Base-by-base conservation (phyloP, 768 basidiomycete species). In the Psilocybe tampanensis region DNA sequence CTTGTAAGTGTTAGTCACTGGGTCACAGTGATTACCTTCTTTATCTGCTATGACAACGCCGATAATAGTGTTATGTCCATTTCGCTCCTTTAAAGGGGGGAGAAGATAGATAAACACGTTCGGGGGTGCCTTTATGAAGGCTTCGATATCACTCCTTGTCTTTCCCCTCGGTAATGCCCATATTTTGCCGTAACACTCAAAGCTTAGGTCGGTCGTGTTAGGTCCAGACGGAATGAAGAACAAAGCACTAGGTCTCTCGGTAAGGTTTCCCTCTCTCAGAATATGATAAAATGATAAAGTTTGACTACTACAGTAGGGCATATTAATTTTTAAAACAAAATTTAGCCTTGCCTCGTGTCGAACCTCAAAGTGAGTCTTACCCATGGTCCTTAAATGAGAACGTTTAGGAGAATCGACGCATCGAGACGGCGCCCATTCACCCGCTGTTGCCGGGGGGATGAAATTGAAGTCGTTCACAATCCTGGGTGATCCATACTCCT, bases 301-400 rank as follows among this genome's bases (percentile, higher is more conserved):
- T 42, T 50, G 32, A 36, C 55, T 55, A 51, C 36, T 39, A 34
- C 15, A 7, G 33, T 17, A 39, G 50, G 18, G 18, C 41, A 23
- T 39, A 34, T 26, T n/a, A n/a, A n/a, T n/a, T 39, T 44, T 23
- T 22, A 47, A 51, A 41, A 44, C 23, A 24, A 47, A 41, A 29
- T 34, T 60, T 60, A 47, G 56, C 56, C 54, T 56, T 39, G 50
- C 59, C 44, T 52, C 45, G 39, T 34, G 34, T 47, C 59, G 59
- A 50, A 52, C 48, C 36, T 44, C 26, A 11, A 24, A 47, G 22
- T n/a, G 29, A 23, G 45, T 23, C 11, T 21, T 33, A 41, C 48
- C 29, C 19, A 18, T 8, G 5, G 42, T 24, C 23, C 18, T 47
- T 24, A 44, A 39, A n/a, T 39, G n/a, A 39, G 36, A 13, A 39